phyloP scores from a whole-genome alignment of 257 asterid species.

The Salvia miltiorrhiza region DNA sequence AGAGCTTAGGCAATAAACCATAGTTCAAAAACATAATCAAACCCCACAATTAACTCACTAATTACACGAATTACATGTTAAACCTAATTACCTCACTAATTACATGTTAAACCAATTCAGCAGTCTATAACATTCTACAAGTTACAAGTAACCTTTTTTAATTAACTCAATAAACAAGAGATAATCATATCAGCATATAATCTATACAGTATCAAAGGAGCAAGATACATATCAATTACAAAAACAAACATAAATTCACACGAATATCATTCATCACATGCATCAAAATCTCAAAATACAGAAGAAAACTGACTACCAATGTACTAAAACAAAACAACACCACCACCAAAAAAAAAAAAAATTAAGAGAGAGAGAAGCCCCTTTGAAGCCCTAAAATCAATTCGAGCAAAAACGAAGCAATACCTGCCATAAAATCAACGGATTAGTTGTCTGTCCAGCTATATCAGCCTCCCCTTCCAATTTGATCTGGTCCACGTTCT shows the following conservation, averaged over 20 bases:
- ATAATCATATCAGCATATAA: background rate
- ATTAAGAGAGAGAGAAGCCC: background rate
- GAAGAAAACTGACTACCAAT: background rate
- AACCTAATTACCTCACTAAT: background rate
- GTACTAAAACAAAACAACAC: background rate
- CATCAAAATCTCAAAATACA: background rate
- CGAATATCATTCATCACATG: background rate
- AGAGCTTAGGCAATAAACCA: background rate
- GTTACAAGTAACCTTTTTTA: background rate
- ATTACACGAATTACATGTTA: no score
- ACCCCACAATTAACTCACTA: background rate
- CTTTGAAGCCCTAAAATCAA: background rate
- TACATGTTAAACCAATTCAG: background rate
- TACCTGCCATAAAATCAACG: conserved; percentile 75
- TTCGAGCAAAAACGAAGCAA: background rate
- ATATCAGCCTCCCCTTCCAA: conserved; percentile 52
- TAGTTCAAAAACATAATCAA: background rate
- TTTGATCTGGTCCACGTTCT: conserved; percentile 40
- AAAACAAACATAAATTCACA: background rate
- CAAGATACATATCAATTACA: background rate
- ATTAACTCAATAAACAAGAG: background rate
- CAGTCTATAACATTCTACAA: background rate
- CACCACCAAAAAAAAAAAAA: background rate
- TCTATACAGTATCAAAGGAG: background rate
- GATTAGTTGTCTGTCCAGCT: conserved; percentile 45